phyloP scores from a whole-genome alignment of 306 rosid genomes.

The Malus sieversii region DNA sequence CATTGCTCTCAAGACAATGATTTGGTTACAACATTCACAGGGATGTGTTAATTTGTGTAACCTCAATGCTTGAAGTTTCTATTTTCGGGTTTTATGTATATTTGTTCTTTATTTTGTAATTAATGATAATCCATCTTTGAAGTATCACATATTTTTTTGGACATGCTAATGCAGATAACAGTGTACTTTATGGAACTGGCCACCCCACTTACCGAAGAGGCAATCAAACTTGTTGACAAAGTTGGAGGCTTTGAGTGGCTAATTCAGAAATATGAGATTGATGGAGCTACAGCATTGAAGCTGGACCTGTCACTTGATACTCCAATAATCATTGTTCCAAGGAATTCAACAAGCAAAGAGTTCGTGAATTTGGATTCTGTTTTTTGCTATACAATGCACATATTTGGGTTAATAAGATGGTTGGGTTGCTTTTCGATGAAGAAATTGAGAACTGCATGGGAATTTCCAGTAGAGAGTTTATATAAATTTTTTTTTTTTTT shows the following conservation, averaged over 20 bases:
- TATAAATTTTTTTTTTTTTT: no score
- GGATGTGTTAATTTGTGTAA: neutral
- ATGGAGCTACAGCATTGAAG: slow-evolving; percentile 84
- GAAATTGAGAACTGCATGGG: no score
- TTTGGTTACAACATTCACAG: neutral
- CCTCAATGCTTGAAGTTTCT: neutral
- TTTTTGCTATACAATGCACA: slow-evolving; percentile 1
- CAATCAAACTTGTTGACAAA: slow-evolving; percentile 88
- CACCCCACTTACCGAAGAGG: slow-evolving; percentile 80
- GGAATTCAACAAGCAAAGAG: slow-evolving; percentile 86
- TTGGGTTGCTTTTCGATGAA: neutral
- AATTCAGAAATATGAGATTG: slow-evolving; percentile 89
- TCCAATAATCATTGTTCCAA: slow-evolving; percentile 82
- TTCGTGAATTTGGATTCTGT: slow-evolving; percentile 31
- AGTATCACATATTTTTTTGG: neutral
- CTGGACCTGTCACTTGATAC: slow-evolving; percentile 95
- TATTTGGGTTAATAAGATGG: neutral
- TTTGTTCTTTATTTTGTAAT: neutral
- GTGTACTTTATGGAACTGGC: slow-evolving; percentile 95
- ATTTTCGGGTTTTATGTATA: slow-evolving; percentile 5
- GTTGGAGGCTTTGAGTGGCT: slow-evolving; percentile 98
- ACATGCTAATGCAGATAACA: slow-evolving; percentile 49
- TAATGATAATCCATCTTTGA: neutral
- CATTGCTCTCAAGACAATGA: neutral
- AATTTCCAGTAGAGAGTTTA: no score